Base-by-base conservation (phyloP, 805 yeast species). In the Nakazawaea ernobii region DNA sequence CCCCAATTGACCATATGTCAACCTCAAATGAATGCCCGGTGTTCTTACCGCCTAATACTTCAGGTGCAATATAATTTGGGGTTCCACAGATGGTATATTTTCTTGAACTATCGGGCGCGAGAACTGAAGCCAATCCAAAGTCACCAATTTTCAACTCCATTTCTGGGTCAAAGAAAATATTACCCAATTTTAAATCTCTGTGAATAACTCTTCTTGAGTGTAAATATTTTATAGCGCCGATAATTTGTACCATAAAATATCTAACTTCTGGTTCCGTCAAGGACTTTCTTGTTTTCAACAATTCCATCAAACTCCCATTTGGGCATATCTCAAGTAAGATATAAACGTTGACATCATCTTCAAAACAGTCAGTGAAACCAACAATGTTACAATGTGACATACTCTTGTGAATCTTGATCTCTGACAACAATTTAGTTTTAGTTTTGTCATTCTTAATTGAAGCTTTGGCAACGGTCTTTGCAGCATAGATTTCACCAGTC, bases 61-160 rank as follows among this genome's bases (percentile, higher is more conserved):
- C 99, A 7, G 99, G 99, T 1, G 99, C 97, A 61, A 94, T 94
- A 64, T 94, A 94, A 68, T 94, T 94, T 51, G 99, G 99, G 24
- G 99, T 94, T 46, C 99, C 99, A 67, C 99, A 94, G 48, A 94
- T 88, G 39, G 99, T 92, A 62, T 84, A 86, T 60, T 92, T 89
- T 54, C 92, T 81, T 43, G 87, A 87, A 49, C 75, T 76, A 29
- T 76, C 71, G 20, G 79, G 71, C 38, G 85, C 86, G 52, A 94
- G 74, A n/a, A 88, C 85, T 1, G 97, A 90, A n/a, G 99, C 99
- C 51, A 94, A 75, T 30, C 99, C 99, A 69, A 94, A 94, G 66
- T 94, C 99, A 53, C 99, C 99, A 52, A 94, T 86, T 64, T 94
- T 94, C 60, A 92, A 76, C 65, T 90, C 88, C 96, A 92, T 94